Conservation (phyloP, 1,284 basidiomycete species). For the Violaceomyces palustris region DNA sequence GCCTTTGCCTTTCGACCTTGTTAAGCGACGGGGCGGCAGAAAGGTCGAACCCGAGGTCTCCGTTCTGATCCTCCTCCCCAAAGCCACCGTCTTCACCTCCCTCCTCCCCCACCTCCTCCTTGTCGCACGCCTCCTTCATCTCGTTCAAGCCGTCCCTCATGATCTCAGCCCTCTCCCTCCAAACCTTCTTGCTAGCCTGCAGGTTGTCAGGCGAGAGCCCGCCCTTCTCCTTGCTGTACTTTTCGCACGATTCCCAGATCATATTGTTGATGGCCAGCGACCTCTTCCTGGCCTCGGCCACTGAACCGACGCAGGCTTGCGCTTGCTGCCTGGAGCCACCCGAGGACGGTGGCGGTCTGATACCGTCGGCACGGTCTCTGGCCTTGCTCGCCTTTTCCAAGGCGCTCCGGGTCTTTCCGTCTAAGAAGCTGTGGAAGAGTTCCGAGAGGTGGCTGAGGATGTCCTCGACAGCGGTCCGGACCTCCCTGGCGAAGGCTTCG, state of each 20-base stretch:
- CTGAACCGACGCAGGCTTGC: too few relatives aligned
- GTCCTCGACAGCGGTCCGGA: slow-evolving; percentile 22
- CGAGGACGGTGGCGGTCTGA: too few relatives aligned
- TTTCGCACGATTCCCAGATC: slow-evolving; percentile 29
- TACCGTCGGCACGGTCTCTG: slow-evolving; percentile 19
- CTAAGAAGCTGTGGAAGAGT: slow-evolving; percentile 40
- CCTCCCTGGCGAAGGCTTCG: slow-evolving; percentile 27
- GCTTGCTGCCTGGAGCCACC: too few relatives aligned
- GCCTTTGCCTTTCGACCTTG: slow-evolving; percentile 16
- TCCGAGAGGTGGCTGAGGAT: slow-evolving; percentile 31
- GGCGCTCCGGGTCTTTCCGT: slow-evolving; percentile 23
- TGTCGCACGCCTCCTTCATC: slow-evolving; percentile 23
- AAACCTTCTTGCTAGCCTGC: slow-evolving; percentile 28
- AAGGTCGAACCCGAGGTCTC: slow-evolving; percentile 1
- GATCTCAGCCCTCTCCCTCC: slow-evolving; percentile 28
- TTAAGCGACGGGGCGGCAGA: slow-evolving; percentile 2
- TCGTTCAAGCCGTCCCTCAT: slow-evolving; percentile 36
- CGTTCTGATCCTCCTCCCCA: slow-evolving; percentile 5
- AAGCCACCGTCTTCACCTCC: background rate
- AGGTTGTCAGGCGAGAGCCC: slow-evolving; percentile 33
- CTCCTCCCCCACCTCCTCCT: slow-evolving; percentile 1
- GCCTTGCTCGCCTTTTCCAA: slow-evolving; percentile 24
- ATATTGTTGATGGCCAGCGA: slow-evolving; percentile 24
- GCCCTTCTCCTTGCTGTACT: slow-evolving; percentile 20
- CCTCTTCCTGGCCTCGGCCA: slow-evolving; percentile 16